These are phyloP conservation scores for Teunomyces tritomae DNA, from an alignment of 805 yeast species.

Conservation along the genomic window DNA sequence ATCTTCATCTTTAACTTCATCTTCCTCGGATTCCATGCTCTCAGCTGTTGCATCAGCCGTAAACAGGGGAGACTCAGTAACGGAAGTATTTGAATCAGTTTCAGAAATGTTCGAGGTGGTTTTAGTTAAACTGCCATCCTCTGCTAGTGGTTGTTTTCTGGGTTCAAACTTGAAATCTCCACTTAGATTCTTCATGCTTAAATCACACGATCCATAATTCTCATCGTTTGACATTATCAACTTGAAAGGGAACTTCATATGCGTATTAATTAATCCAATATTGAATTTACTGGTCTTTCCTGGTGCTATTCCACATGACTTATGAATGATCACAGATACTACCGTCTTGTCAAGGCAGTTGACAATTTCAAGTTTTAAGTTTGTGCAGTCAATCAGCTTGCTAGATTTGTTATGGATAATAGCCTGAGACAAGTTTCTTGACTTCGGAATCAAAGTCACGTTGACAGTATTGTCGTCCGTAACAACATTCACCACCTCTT, in stretches of 20 bases:
- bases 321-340: conserved; percentile 27
- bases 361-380: conserved; percentile 27
- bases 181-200: conserved; percentile 21
- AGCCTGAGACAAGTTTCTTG: conserved; percentile 30
- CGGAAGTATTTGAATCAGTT: not conserved
- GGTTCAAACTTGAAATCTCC: conserved; percentile 17
- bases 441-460: conserved; percentile 28
- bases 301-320: conserved; percentile 31
- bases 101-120: not conserved
- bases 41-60: not conserved
- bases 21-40: not conserved
- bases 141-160: not conserved
- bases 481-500: conserved; percentile 7
- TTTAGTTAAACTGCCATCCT: not conserved
- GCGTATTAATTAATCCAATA: conserved; percentile 27
- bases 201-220: conserved; percentile 17
- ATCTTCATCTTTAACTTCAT: not conserved
- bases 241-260: conserved; percentile 33
- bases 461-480: conserved; percentile 9
- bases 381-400: conserved; percentile 26
- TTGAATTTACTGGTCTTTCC: conserved; percentile 32
- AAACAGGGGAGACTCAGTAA: not conserved
- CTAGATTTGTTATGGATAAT: conserved; percentile 27
- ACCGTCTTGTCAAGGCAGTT: conserved; percentile 28
- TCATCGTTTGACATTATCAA: conserved; percentile 22